Base-by-base conservation (phyloP, 2,329 filamentous ascomycete genomes). In the Blastomyces gilchristii region DNA sequence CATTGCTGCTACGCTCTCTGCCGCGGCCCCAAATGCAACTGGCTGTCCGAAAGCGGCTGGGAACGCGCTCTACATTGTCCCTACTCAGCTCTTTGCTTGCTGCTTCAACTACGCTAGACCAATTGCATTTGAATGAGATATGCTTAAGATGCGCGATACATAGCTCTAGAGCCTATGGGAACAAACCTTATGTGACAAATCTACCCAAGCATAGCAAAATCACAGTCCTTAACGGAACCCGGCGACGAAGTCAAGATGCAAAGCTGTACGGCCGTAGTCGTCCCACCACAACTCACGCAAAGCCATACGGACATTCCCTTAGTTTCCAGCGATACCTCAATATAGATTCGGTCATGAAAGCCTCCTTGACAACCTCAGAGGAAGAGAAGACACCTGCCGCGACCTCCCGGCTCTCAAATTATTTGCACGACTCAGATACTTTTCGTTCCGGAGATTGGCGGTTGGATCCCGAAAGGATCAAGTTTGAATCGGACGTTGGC, bases 401-500 rank as follows among this genome's bases (percentile, higher is more conserved):
- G 28, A 28, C 43, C 28, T 14, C 5, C 4, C 9, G n/a, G 16
- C 49, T 65, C 28, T 65, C 63, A 12, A 59, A 65, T 66, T 64
- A 60, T 56, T 52, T 64, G 59, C 60, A 64, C 31, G 64, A 47
- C 25, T 59, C 41, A 54, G 8, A 62, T 64, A 47, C 59, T 60
- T 37, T 54, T 28, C 45, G 37, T 60, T 61, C 52, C 11, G 58
- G 31, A 41, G 60, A 37, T 39, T 61, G 41, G 52, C n/a, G 11
- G 37, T 61, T 39, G 39, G 68, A 74, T 63, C 67, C 71, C 11
- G 71, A 75, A 22, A 72, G 64, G 62, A 66, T 79, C 16, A 73
- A 77, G 28, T 75, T 73, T 60, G 77, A 80, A 66, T 78, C 77
- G 11, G 72, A 78, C 59, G 66, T 79, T 28, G 74, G 74, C 47